Percentiles rank a stretch among this genome's conserved stretches.
These are phyloP conservation scores for Citrus trifoliata DNA, from an alignment of 345 rosid species.

Conservation along the genomic window DNA sequence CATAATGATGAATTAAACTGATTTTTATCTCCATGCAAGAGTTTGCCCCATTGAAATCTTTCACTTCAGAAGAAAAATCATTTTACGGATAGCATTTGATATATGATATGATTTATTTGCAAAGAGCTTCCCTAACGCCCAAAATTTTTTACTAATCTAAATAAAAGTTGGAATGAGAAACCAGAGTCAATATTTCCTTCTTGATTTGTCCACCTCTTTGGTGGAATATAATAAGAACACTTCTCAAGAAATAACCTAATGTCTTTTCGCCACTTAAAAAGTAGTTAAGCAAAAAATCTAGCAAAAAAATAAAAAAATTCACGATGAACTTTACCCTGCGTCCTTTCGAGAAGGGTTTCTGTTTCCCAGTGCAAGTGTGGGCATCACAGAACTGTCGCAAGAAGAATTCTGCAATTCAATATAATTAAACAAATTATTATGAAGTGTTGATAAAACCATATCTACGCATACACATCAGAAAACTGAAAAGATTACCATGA, in stretches of 20 bases:
- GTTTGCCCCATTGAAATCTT: not conserved
- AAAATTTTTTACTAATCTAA: not conserved
- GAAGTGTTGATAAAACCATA: not conserved
- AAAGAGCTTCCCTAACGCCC: not conserved
- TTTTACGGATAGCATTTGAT: not conserved
- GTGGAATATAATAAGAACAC: not conserved
- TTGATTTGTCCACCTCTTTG: not conserved
- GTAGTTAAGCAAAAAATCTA: not conserved
- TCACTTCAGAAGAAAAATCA: not conserved
- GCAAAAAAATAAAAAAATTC: not conserved
- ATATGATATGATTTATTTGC: not conserved
- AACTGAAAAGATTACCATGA: constrained; percentile 44
- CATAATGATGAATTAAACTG: not conserved
- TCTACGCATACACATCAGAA: not conserved
- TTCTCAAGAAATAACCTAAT: not conserved
- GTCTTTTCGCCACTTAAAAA: not conserved
- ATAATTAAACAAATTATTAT: constrained; percentile 1
- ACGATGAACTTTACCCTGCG: constrained; percentile 37
- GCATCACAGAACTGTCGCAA: constrained; percentile 81
- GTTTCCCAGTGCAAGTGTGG: constrained; percentile 54
- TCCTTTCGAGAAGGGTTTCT: constrained; percentile 53
- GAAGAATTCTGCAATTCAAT: constrained; percentile 49
- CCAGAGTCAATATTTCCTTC: not conserved
- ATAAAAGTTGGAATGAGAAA: not conserved
- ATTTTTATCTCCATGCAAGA: not conserved